Percentiles rank a stretch among this genome's conserved stretches.
These are phyloP conservation scores for Coniosporium apollinis DNA, from an alignment of 495 filamentous ascomycete genomes.

Conservation along the genomic window DNA sequence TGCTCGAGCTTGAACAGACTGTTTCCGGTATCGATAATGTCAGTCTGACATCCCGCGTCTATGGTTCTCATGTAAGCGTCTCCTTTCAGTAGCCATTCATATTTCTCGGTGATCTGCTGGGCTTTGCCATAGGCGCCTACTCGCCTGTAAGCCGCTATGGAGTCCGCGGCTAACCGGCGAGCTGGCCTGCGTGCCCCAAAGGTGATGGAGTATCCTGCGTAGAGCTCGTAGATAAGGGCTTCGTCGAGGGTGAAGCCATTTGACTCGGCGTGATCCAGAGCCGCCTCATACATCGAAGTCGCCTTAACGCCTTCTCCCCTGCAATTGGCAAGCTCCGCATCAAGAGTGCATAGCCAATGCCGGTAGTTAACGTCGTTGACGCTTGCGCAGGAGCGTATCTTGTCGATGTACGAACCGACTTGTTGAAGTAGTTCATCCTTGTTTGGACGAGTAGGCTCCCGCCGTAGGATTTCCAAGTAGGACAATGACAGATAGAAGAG, in stretches of 20 bases:
- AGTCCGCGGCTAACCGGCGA: conserved; percentile 51
- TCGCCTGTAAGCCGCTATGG: conserved; percentile 54
- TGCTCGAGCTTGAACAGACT: conserved; percentile 40
- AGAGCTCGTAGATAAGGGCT: conserved; percentile 49
- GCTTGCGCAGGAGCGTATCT: conserved; percentile 49
- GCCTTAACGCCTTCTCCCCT: conserved; percentile 41
- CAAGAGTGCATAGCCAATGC: conserved; percentile 56
- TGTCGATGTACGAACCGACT: conserved; percentile 38
- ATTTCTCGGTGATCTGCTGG: conserved; percentile 48
- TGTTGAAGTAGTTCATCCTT: conserved; percentile 37
- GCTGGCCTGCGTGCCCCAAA: conserved; percentile 63
- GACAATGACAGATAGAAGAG: conserved; percentile 56
- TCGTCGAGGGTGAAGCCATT: conserved; percentile 67
- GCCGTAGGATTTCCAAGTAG: conserved; percentile 43
- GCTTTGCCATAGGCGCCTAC: conserved; percentile 63
- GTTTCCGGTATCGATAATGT: conserved; percentile 40
- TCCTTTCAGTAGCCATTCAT: conserved; percentile 53
- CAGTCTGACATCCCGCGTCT: conserved; percentile 64
- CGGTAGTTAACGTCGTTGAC: conserved; percentile 66
- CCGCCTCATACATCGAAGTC: conserved; percentile 53
- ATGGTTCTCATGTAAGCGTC: conserved; percentile 40
- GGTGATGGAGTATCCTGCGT: conserved; percentile 62
- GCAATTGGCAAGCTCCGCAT: conserved; percentile 56
- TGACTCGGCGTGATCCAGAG: conserved; percentile 63
- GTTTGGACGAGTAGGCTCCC: conserved; percentile 32